A percentile compares a stretch with the other conserved stretches of the same genome.
phyloP scores from a whole-genome alignment of 805 yeast species.

The Helenozyma rhizophorensis region DNA sequence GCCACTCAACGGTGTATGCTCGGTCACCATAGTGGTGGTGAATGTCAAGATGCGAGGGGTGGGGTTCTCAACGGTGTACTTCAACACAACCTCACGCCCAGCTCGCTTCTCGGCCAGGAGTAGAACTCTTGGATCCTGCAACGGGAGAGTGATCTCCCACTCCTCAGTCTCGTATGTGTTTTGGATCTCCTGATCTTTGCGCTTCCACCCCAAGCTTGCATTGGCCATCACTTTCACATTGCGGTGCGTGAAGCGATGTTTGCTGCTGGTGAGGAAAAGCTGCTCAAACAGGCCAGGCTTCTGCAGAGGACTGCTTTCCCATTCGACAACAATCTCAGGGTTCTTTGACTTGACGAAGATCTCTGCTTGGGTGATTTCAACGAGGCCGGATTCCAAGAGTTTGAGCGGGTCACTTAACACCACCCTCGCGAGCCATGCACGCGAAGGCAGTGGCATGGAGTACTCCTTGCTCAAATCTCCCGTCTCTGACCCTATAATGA shows the following conservation, averaged over 20 bases:
- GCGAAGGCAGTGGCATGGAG: constrained; percentile 28
- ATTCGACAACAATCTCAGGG: constrained; percentile 22
- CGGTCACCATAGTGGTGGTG: constrained; percentile 27
- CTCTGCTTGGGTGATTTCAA: constrained; percentile 15
- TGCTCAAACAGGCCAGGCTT: constrained; percentile 7
- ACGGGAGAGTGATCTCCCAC: constrained; percentile 55
- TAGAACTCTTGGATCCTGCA: constrained; percentile 66
- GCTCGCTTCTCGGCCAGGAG: constrained; percentile 27
- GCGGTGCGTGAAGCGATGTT: constrained; percentile 36
- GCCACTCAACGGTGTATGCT: constrained; percentile 9
- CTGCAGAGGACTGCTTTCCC: constrained; percentile 4
- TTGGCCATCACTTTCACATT: constrained; percentile 17
- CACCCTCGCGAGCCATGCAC: constrained; percentile 26
- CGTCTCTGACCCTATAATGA: constrained; percentile 17
- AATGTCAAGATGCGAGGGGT: constrained; percentile 67
- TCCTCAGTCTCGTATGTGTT: constrained; percentile 32
- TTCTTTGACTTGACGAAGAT: constrained; percentile 22
- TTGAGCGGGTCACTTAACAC: constrained; percentile 3
- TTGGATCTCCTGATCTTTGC: constrained; percentile 8
- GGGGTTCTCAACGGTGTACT: constrained; percentile 67
- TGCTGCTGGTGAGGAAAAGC: constrained; percentile 32
- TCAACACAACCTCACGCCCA: constrained; percentile 24
- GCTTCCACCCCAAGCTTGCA: constrained; percentile 12
- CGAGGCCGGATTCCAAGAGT: constrained; percentile 6
- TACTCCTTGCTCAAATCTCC: constrained; percentile 3